A percentile compares a stretch with the other conserved stretches of the same genome.
These are phyloP conservation scores for Canavalia gladiata DNA, from an alignment of 306 rosid genomes.

Conservation along the genomic window DNA sequence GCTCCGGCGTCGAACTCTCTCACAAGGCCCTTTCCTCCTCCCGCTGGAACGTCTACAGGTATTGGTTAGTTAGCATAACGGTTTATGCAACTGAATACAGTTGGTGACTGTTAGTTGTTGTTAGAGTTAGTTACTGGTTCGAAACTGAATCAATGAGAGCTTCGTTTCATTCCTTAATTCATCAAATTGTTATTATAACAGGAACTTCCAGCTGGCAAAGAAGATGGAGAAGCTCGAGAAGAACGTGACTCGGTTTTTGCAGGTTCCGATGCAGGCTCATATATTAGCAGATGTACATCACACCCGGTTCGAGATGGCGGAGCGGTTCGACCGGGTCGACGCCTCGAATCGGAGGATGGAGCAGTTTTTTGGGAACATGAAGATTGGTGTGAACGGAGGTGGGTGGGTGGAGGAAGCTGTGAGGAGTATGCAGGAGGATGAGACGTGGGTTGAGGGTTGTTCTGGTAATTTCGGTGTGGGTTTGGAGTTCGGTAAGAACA, in stretches of 20 bases:
- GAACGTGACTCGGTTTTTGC: conserved; percentile 56
- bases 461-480: conserved; percentile 61
- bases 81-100: too few species aligned
- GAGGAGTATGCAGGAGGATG: conserved; percentile 70
- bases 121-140: too few species aligned
- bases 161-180: too few species aligned
- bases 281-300: conserved; percentile 80
- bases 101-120: too few species aligned
- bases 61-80: too few species aligned
- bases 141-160: too few species aligned
- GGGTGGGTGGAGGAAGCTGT: conserved; percentile 84
- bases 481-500: conserved; percentile 71
- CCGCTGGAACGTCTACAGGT: conserved; percentile 76
- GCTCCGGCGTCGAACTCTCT: conserved; percentile 72
- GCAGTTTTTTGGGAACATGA: conserved; percentile 61
- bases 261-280: conserved; percentile 66
- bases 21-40: conserved; percentile 58
- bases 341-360: conserved; percentile 60
- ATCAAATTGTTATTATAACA: neutral
- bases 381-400: conserved; percentile 65
- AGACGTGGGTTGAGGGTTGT: conserved; percentile 50
- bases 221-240: conserved; percentile 85
- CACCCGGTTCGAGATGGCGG: conserved; percentile 55
- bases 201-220: conserved; percentile 63
- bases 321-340: conserved; percentile 77